Percentiles rank a stretch among this genome's conserved stretches.
Conservation (phyloP, 2,329 filamentous ascomycete species). For the Lasiodiplodia citricola region DNA sequence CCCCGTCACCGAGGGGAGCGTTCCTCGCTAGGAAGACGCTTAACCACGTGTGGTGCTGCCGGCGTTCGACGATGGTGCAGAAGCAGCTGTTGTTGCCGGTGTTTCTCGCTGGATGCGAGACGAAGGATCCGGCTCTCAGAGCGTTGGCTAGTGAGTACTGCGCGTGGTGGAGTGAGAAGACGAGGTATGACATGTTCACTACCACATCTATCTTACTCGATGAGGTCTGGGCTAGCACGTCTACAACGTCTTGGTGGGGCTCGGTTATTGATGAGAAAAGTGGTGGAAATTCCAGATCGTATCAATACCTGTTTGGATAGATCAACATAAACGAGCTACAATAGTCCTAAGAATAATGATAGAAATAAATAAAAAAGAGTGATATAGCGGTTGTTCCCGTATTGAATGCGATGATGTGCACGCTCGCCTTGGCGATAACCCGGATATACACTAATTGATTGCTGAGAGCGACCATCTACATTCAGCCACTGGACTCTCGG, state of each 20-base stretch:
- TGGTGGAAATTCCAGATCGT: neutral
- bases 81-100: constrained; percentile 10
- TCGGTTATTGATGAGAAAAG: constrained; percentile 5
- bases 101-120: neutral
- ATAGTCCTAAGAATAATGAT: too few relatives aligned
- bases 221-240: neutral
- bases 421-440: too few relatives aligned
- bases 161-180: constrained; percentile 9
- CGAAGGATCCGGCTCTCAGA: neutral
- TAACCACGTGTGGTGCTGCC: neutral
- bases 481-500: too few relatives aligned
- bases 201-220: neutral
- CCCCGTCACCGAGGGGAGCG: neutral
- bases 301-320: neutral
- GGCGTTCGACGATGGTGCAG: neutral
- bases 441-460: too few relatives aligned
- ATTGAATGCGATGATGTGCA: too few relatives aligned
- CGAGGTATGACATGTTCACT: neutral
- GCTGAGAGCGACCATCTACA: too few relatives aligned
- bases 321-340: neutral
- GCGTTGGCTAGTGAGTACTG: neutral
- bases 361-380: too few relatives aligned
- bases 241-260: neutral
- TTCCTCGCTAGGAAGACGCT: neutral
- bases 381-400: too few relatives aligned